phyloP scores from a whole-genome alignment of 805 yeast genomes.

The Tetrapisispora phaffii region DNA sequence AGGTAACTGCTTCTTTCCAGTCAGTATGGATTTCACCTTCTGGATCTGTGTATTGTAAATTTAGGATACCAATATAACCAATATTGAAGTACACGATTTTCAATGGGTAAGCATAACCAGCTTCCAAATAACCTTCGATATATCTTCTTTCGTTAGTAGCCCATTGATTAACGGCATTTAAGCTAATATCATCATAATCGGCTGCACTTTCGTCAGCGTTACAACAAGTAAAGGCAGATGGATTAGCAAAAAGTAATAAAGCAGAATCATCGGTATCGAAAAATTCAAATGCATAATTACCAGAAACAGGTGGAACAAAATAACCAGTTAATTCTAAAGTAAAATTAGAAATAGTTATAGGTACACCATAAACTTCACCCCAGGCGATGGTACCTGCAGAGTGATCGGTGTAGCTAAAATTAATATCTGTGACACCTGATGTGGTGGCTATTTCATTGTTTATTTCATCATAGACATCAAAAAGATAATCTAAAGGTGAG shows the following conservation, averaged over 20 bases:
- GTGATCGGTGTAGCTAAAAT: background rate
- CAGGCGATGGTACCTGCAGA: background rate
- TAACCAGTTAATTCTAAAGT: constrained; percentile 24
- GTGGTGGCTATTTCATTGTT: background rate
- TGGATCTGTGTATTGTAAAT: constrained; percentile 2
- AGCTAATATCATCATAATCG: constrained; percentile 2
- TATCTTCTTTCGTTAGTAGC: constrained; percentile 1
- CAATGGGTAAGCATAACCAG: constrained; percentile 14
- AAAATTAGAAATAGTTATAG: constrained; percentile 13
- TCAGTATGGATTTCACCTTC: constrained; percentile 1
- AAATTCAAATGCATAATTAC: constrained; percentile 23
- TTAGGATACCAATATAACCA: background rate
- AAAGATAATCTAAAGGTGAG: background rate
- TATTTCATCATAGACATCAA: background rate
- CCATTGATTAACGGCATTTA: constrained; percentile 4
- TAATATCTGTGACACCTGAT: constrained; percentile 2
- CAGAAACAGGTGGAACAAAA: constrained; percentile 23
- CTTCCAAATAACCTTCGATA: constrained; percentile 3
- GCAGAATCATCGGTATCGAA: constrained; percentile 27
- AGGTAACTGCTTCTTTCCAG: background rate
- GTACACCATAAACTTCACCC: constrained; percentile 10
- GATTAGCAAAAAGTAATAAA: constrained; percentile 24
- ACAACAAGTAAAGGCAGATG: constrained; percentile 31
- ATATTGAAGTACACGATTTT: constrained; percentile 13
- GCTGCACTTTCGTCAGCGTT: constrained; percentile 7